Evolutionary conservation across 1,284 basidiomycete genomes (phyloP), one percentile per base, ranked within the genome.

Genomic region (Bjerkandera adusta): DNA sequence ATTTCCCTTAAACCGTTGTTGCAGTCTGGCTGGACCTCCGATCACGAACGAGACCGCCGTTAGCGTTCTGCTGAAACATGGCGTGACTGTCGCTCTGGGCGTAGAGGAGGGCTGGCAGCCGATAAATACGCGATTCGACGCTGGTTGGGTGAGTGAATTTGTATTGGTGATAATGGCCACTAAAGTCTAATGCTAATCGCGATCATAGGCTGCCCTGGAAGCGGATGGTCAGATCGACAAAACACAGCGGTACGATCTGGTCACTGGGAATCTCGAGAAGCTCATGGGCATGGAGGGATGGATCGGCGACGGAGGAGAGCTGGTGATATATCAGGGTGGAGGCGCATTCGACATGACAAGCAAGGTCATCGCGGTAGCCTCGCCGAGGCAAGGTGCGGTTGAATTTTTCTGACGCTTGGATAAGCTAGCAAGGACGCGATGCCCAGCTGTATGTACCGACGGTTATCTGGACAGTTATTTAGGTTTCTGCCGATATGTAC

Each of bases 21-120:
- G 10, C 53, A 77, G 75, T 43, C 55, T 83, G 5, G 68, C 76
- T 8, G 81, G 81, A 2, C 76, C 78, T 0, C 82, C 81, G 1
- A 58, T 84, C 8, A 72, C 72, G 3, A 65, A 71, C 25, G 68
- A 75, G 12, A 78, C 74, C 0, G 67, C 77, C 1, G 61, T 80
- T 13, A 63, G 67, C 1, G 69, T 63, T 27, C 67, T 85, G n/a
- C 57, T 75, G 20, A 58, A 66, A 5, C 67, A 72, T 26, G 75
- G 75, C 12, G 77, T 85, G 11, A 72, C 66, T 3, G 74, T 84
- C 27, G 83, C 71, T 0, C 50, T 85, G 7, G 80, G 79, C n/a
- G 67, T 76, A 13, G 56, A 59, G 29, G 72, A 77, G n/a, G 67
- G 68, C 24, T 79, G 75, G 70, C 66, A 74, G 54, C 73, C 75